Evolutionary conservation across 108 stramenopile species (phyloP), one percentile per base, ranked within the genome.

Genomic region (Cyclotella cryptica): DNA sequence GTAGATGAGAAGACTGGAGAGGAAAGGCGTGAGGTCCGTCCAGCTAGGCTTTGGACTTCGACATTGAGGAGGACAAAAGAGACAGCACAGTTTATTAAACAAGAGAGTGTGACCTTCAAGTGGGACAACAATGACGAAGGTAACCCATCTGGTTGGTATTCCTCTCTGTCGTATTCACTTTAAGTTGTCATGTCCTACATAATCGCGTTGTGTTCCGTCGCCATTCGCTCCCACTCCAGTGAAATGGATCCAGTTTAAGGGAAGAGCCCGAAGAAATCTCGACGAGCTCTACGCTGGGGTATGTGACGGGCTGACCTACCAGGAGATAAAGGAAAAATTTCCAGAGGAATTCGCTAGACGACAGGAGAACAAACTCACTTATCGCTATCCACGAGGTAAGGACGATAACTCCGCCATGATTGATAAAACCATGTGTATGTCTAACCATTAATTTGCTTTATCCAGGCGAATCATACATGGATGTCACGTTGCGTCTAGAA

Each of bases 381-480:
- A 97, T 80, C 88, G 93, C 29, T 95, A 94, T 71, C 93, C 93
- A 21, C 76, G 93, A 69, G 93, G 92, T 84, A 71, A 73, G 85
- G 58, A 52, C 18, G 21, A 3, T 14, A 29, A 26, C 24, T 55
- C 21, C 13, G 14, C 19, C 47, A 27, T 42, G 19, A 30, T 4
- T 53, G 22, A 17, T 29, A 24, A 22, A 19, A n/a, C 39, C 39
- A 52, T 62, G 5, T 13, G 52, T 52, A 26, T 10, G 2, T 30
- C 35, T 61, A 1, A 35, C 4, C n/a, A 10, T 14, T 10, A 15
- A 35, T 21, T 39, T 61, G 30, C 1, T 39, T 10, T 30, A 8
- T 60, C 10, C 71, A 88, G 97, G 98, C 8, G 99, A 99, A 88
- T 94, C 91, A 10, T 99, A 99, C 87, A 96, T 98, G 91, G 99